Evolutionary conservation across 164 flowering plant genomes (phyloP), one percentile per base, ranked within the genome.

Genomic region (Magnolia sinica): DNA sequence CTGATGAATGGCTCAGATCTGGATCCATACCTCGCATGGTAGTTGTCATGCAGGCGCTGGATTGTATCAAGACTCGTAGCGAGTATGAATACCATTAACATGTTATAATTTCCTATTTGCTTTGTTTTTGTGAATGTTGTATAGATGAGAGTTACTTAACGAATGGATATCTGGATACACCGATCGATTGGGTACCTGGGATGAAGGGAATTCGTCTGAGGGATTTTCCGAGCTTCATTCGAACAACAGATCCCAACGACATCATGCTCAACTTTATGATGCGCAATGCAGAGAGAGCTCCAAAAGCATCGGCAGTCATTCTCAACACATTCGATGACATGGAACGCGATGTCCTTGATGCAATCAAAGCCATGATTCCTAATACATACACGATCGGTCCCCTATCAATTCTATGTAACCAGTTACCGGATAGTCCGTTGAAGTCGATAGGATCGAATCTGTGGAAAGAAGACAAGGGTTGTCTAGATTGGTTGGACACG

Each of bases 401-500:
- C 0, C 76, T 87, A 9, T 23, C 37, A 4, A 9, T 71, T 68
- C 79, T 82, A 0, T 9, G 61, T n/a, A 18, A 66, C 10, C 77
- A 76, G 29, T 1, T 68, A 0, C 64, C 61, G 10, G 64, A 72
- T 0, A 58, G 29, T 18, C 55, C 19, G 27, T 10, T 68, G 10
- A 7, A 45, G 10, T 31, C 23, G 20, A 52, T 68, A 24, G 65
- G 9, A 13, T n/a, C 68, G 0, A 78, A 50, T 59, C 27, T 86
- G 27, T 87, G 89, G 89, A 82, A 78, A 50, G 85, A 85, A 70
- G 84, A 85, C 7, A 11, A 65, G 0, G 31, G 67, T 8, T 87
- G 87, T 50, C 11, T 84, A 5, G 78, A 79, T 0, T 87, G 90
- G 90, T 82, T 87, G 2, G 79, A 84, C 37, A 52, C 64, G 2